Evolutionary conservation across 2,329 filamentous ascomycete genomes (phyloP).

Genomic region (Lizonia empirigonia): DNA sequence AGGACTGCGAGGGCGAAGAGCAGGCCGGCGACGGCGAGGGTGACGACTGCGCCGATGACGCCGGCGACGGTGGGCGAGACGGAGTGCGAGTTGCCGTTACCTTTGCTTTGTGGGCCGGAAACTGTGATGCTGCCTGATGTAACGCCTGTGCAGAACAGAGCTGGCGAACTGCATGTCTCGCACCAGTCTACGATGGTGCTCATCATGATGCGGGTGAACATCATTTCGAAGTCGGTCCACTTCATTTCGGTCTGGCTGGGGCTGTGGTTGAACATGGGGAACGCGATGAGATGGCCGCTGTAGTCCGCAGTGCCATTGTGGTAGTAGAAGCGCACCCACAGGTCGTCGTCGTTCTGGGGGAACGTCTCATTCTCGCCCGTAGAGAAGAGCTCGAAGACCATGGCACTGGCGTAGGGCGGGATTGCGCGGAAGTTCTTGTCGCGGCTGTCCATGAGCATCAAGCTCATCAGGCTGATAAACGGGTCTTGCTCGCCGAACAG

Average conservation of each 20-base stretch:
- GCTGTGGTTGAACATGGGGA: constrained; percentile 58
- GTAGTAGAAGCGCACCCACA: constrained; percentile 63
- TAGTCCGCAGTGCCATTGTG: constrained; percentile 61
- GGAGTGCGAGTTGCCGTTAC: not conserved
- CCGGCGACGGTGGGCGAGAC: constrained; percentile 57
- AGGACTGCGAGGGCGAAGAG: constrained; percentile 52
- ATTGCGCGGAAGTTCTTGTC: constrained; percentile 32
- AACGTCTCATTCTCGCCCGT: constrained; percentile 45
- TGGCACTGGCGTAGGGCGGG: constrained; percentile 40
- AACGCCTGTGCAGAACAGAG: constrained; percentile 59
- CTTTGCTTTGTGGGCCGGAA: not conserved
- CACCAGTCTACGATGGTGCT: constrained; percentile 60
- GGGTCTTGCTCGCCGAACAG: constrained; percentile 44
- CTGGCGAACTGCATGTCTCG: constrained; percentile 51
- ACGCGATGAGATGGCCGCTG: constrained; percentile 45
- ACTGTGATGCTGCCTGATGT: constrained; percentile 23
- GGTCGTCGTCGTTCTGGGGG: constrained; percentile 48
- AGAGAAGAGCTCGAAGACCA: constrained; percentile 54
- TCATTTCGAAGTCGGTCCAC: constrained; percentile 57
- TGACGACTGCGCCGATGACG: constrained; percentile 61
- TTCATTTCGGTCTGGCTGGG: constrained; percentile 54
- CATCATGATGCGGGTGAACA: constrained; percentile 53
- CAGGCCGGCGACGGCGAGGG: constrained; percentile 54
- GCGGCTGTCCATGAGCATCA: constrained; percentile 31
- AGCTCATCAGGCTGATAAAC: constrained; percentile 40